Conservation (phyloP, 768 basidiomycete genomes). For the Mycena epipterygia region DNA sequence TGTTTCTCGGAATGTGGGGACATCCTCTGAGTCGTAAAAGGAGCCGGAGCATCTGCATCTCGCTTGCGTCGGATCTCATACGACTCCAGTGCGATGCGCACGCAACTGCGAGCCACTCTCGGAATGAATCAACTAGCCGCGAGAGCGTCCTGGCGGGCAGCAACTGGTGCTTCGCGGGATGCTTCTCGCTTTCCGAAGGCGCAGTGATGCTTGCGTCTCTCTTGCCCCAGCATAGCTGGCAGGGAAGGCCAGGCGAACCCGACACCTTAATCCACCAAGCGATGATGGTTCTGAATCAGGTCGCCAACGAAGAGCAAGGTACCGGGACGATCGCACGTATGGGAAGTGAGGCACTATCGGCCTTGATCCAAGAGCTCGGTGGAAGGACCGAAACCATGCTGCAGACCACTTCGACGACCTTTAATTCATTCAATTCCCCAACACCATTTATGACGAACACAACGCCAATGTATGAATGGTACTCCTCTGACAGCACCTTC, state of each 20-base stretch:
- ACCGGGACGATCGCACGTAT: slow-evolving; percentile 55
- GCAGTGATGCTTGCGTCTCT: slow-evolving; percentile 60
- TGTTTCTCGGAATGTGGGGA: slow-evolving; percentile 36
- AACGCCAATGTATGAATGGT: slow-evolving; percentile 33
- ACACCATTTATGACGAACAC: slow-evolving; percentile 21
- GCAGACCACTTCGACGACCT: slow-evolving; percentile 21
- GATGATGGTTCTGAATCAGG: slow-evolving; percentile 51
- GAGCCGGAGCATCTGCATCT: slow-evolving; percentile 55
- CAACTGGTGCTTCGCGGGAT: slow-evolving; percentile 59
- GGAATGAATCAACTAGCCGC: slow-evolving; percentile 36
- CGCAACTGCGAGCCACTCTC: slow-evolving; percentile 40
- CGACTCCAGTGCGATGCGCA: slow-evolving; percentile 58
- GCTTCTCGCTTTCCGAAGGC: slow-evolving; percentile 62
- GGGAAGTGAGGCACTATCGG: slow-evolving; percentile 54
- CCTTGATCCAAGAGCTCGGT: slow-evolving; percentile 46
- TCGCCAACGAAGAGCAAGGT: slow-evolving; percentile 49
- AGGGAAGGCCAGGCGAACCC: slow-evolving; percentile 53
- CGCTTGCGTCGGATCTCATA: slow-evolving; percentile 57
- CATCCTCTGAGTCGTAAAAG: slow-evolving; percentile 45
- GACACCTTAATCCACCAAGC: slow-evolving; percentile 55
- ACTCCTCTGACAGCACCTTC: slow-evolving; percentile 20
- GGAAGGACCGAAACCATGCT: slow-evolving; percentile 32
- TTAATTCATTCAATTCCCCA: slow-evolving; percentile 5
- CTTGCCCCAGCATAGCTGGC: slow-evolving; percentile 54
- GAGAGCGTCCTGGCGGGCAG: slow-evolving; percentile 46